These are phyloP conservation scores for Alternaria incomplexa DNA, from an alignment of 2,329 filamentous ascomycete species.

Conservation along the genomic window DNA sequence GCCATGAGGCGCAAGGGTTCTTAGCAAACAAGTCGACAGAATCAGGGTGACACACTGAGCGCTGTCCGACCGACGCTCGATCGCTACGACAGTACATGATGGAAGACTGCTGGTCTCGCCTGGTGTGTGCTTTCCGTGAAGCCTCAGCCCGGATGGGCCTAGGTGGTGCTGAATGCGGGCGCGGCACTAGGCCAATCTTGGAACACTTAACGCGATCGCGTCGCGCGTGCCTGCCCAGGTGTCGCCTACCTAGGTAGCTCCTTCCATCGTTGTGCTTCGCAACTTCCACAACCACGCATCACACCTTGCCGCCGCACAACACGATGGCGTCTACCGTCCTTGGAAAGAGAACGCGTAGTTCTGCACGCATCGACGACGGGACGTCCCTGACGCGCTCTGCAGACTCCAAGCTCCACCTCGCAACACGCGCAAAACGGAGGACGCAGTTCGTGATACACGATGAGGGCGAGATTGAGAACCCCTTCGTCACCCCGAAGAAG, in stretches of 20 bases:
- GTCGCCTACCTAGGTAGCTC: slow-evolving; percentile 1
- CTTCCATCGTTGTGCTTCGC: slow-evolving; percentile 19
- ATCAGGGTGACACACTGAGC: not conserved
- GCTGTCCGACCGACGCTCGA: not conserved
- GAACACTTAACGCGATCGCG: slow-evolving; percentile 23
- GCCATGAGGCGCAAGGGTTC: not conserved
- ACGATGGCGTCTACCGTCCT: slow-evolving; percentile 45
- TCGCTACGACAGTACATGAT: not conserved
- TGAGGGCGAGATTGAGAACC: slow-evolving; percentile 73
- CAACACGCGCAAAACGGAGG: slow-evolving; percentile 52
- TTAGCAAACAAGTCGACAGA: slow-evolving; percentile 12
- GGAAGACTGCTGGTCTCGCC: not conserved
- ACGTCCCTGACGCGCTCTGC: slow-evolving; percentile 32
- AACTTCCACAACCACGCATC: slow-evolving; percentile 27
- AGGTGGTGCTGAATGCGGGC: not conserved
- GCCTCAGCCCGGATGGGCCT: not conserved
- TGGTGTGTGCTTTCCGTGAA: not conserved
- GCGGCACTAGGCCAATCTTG: slow-evolving; percentile 8
- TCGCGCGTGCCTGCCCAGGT: slow-evolving; percentile 1
- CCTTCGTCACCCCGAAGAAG: slow-evolving; percentile 53
- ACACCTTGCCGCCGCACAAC: slow-evolving; percentile 24
- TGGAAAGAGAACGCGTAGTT: slow-evolving; percentile 48
- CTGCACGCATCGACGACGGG: slow-evolving; percentile 29
- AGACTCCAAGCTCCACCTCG: slow-evolving; percentile 30
- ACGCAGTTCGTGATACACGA: slow-evolving; percentile 55